These are phyloP conservation scores for Akanthomyces dipterigenus DNA, from an alignment of 2,329 filamentous ascomycete species.

Conservation along the genomic window DNA sequence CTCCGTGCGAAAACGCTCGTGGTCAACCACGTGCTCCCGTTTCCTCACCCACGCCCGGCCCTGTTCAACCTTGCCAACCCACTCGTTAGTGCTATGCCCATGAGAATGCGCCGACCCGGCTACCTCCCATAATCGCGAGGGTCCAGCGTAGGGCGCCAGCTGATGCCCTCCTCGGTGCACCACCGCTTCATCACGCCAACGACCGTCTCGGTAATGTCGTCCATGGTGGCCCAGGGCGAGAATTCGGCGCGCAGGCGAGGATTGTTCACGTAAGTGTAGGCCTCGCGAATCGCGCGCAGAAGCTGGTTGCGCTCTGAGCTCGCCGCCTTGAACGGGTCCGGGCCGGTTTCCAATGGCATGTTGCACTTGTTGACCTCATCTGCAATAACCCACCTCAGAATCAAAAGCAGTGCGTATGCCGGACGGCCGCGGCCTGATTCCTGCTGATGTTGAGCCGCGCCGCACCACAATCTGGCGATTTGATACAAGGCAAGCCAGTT, in stretches of 20 bases:
- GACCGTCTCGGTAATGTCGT: constrained; percentile 34
- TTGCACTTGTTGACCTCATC: constrained; percentile 39
- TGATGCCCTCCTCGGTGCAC: constrained; percentile 37
- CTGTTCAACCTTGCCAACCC: too few relatives aligned
- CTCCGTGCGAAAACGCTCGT: too few relatives aligned
- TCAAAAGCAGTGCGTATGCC: constrained; percentile 34
- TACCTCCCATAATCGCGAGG: constrained; percentile 11
- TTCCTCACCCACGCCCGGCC: too few relatives aligned
- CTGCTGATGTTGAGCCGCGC: constrained; percentile 28
- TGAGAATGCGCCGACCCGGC: neutral
- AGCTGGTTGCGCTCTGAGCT: constrained; percentile 20
- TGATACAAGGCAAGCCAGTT: constrained; percentile 40
- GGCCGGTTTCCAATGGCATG: constrained; percentile 14
- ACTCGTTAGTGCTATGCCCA: neutral
- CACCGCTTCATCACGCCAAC: constrained; percentile 36
- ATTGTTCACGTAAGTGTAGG: constrained; percentile 23
- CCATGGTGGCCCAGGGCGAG: constrained; percentile 36
- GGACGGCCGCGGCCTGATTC: constrained; percentile 28
- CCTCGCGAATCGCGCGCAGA: constrained; percentile 25
- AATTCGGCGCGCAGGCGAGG: constrained; percentile 25
- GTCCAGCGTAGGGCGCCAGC: constrained; percentile 36
- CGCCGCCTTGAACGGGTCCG: constrained; percentile 17
- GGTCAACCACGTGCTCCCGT: too few relatives aligned
- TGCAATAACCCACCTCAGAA: constrained; percentile 37
- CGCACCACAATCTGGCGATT: constrained; percentile 34